Conservation (phyloP, 768 basidiomycete genomes). For the Trametes cubensis region DNA sequence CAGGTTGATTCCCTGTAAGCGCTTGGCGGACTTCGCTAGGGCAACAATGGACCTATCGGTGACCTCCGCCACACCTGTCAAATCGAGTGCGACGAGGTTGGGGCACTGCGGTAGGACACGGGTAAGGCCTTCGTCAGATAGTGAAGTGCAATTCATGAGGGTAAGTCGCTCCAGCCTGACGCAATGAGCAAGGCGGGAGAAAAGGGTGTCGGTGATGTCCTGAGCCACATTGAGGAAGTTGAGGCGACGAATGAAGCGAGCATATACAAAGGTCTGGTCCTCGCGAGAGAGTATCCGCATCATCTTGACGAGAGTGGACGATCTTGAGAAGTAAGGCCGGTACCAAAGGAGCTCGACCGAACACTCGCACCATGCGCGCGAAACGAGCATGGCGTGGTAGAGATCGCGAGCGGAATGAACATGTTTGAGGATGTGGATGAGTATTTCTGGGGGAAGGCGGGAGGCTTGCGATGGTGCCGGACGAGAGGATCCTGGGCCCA, state of each 20-base stretch:
- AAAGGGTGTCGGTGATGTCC: slow-evolving; percentile 73
- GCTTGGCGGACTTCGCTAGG: slow-evolving; percentile 68
- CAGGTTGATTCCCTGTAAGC: slow-evolving; percentile 91
- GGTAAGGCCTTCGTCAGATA: slow-evolving; percentile 66
- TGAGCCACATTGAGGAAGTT: slow-evolving; percentile 78
- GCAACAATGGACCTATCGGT: slow-evolving; percentile 72
- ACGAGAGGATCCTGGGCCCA: slow-evolving; percentile 25
- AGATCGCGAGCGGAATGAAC: slow-evolving; percentile 77
- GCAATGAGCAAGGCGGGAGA: slow-evolving; percentile 72
- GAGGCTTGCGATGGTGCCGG: slow-evolving; percentile 50
- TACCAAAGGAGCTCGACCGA: slow-evolving; percentile 95
- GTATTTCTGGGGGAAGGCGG: slow-evolving; percentile 83
- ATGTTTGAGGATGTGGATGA: slow-evolving; percentile 89
- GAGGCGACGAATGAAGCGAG: slow-evolving; percentile 85
- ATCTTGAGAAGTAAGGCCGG: slow-evolving; percentile 75
- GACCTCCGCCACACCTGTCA: slow-evolving; percentile 70
- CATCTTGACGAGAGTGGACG: slow-evolving; percentile 76
- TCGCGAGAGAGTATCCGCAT: slow-evolving; percentile 64
- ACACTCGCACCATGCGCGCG: slow-evolving; percentile 93
- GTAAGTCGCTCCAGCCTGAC: slow-evolving; percentile 86
- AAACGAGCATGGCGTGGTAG: slow-evolving; percentile 75
- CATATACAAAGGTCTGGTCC: slow-evolving; percentile 83
- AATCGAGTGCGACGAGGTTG: slow-evolving; percentile 85
- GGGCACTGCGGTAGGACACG: slow-evolving; percentile 68
- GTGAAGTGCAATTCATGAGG: slow-evolving; percentile 72